Conservation (phyloP, 164 flowering plant species). For the Nymphaea thermarum region DNA sequence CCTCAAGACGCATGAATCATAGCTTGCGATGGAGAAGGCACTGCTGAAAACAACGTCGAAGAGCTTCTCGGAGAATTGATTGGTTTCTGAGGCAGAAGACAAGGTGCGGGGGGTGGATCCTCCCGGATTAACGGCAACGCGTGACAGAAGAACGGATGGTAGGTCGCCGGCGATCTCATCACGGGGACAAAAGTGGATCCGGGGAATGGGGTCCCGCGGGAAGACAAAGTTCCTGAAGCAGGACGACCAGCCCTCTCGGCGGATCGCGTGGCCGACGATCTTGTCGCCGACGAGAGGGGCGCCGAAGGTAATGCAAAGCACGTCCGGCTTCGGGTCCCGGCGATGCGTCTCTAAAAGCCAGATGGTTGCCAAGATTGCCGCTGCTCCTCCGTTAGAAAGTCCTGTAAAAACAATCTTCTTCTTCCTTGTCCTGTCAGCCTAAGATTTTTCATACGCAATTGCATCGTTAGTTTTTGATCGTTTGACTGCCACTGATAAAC, state of each 20-base stretch:
- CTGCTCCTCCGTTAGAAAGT: conserved; percentile 60
- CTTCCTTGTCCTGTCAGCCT: conserved; percentile 1
- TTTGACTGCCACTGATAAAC: too few species aligned
- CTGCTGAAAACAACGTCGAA: conserved; percentile 30
- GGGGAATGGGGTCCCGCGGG: conserved; percentile 56
- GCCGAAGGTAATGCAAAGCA: conserved; percentile 64
- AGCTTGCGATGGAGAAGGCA: conserved; percentile 39
- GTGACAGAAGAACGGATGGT: conserved; percentile 17
- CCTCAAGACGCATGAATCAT: conserved; percentile 47
- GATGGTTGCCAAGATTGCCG: conserved; percentile 54
- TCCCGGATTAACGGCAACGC: background rate
- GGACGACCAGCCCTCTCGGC: conserved; percentile 56
- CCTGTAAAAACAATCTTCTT: conserved; percentile 63
- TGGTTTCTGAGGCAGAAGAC: background rate
- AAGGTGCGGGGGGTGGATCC: too few species aligned
- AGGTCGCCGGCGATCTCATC: conserved; percentile 26
- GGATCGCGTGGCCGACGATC: conserved; percentile 46
- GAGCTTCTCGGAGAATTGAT: background rate
- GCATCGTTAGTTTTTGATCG: too few species aligned
- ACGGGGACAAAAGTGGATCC: conserved; percentile 44
- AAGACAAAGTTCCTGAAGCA: conserved; percentile 45
- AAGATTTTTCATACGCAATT: too few species aligned
- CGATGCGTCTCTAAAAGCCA: conserved; percentile 40
- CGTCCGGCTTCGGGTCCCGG: conserved; percentile 1
- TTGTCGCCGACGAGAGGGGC: conserved; percentile 57